Evolutionary conservation across 441 rosid genomes (phyloP), one percentile per base, ranked within the genome.

Genomic region (Mallotus repandus): DNA sequence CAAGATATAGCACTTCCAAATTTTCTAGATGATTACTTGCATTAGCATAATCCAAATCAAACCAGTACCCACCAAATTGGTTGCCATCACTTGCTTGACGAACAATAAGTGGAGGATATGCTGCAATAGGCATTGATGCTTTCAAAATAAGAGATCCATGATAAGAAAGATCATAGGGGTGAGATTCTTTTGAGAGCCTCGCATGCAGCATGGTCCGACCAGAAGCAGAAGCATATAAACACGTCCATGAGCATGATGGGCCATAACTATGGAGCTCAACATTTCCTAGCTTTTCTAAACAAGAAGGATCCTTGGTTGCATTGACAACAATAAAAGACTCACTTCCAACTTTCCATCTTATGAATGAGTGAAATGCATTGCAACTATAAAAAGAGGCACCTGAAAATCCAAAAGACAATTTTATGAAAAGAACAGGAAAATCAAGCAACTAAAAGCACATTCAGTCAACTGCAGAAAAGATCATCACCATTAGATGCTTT

Each of bases 41-140:
- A 77, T 86, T 89, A 18, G 76, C 82, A 74, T 75, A 78, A 75
- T 75, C 79, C 63, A 83, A 72, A 85, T 89, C 87, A 48, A 83
- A 81, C 94, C 94, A 88, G 80, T 93, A 93, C 53, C 99, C 99
- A 71, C 99, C 99, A 89, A 85, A 91, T 61, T 72, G 90, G 80
- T 84, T 93, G 62, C 98, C 99, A 72, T 96, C 92, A 73, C 89
- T 85, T 4, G 79, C 84, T 84, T 89, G 98, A 77, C 75, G 82
- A 77, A 93, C 77, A 75, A 77, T 66, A 61, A 96, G 93, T 35
- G 97, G 98, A 72, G 77, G 86, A 84, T 93, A 90, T 50, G 97
- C 91, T 62, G 97, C 98, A 72, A 96, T 86, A 56, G 81, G 85
- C 72, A 81, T 84, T 78, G 94, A 85, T 72, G 98, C 90, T 84